phyloP scores from a whole-genome alignment of 2,329 filamentous ascomycete species.

The Diaporthe destruens region DNA sequence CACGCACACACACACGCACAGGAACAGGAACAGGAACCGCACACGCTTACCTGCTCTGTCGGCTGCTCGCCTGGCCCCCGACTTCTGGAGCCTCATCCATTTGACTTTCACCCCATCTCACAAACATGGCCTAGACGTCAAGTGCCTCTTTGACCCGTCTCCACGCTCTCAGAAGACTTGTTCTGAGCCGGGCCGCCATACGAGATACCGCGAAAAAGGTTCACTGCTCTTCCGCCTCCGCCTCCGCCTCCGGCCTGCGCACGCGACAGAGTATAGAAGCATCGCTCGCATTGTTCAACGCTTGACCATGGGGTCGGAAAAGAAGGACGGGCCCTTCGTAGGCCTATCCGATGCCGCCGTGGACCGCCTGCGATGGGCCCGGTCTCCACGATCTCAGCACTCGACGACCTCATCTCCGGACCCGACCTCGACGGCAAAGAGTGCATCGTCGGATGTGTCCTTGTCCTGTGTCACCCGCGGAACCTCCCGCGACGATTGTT shows the following conservation, averaged over 20 bases:
- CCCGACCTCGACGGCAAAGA: conserved; percentile 25
- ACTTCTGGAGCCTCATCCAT: conserved; percentile 12
- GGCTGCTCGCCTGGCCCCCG: conserved; percentile 28
- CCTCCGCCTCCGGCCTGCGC: neutral
- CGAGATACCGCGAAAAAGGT: neutral
- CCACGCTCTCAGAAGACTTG: conserved; percentile 19
- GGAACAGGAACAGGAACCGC: conserved; percentile 10
- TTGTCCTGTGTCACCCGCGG: conserved; percentile 53
- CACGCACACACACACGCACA: neutral
- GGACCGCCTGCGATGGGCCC: conserved; percentile 15
- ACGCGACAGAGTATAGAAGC: neutral
- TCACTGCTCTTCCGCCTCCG: conserved; percentile 3
- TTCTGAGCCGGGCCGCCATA: conserved; percentile 2
- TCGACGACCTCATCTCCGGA: conserved; percentile 23
- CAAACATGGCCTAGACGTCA: conserved; percentile 13
- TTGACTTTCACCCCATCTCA: conserved; percentile 12
- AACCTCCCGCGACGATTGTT: conserved; percentile 62
- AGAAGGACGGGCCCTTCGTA: conserved; percentile 35
- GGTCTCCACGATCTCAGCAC: conserved; percentile 16
- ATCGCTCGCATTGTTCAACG: neutral
- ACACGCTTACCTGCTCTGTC: conserved; percentile 24
- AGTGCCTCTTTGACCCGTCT: conserved; percentile 16
- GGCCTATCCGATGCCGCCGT: conserved; percentile 30
- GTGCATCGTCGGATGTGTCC: conserved; percentile 4
- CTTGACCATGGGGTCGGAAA: conserved; percentile 38